These are phyloP conservation scores for Pyrenophora teres DNA, from an alignment of 2,329 filamentous ascomycete genomes.

Conservation along the genomic window DNA sequence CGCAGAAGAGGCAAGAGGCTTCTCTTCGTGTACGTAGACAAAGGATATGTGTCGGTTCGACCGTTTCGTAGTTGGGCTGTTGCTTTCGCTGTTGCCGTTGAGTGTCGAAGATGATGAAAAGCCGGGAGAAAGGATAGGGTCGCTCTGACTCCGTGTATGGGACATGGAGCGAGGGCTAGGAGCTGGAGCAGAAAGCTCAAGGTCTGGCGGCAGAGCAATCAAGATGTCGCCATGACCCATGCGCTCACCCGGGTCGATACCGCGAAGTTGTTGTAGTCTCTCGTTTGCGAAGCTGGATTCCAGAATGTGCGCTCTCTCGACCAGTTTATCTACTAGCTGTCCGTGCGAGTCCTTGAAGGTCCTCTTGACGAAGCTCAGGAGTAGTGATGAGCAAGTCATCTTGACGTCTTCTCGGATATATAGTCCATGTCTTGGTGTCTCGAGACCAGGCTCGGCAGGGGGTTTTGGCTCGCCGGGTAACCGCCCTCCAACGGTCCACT, in stretches of 20 bases:
- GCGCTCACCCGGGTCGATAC: conserved; percentile 37
- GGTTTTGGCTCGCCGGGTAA: conserved; percentile 71
- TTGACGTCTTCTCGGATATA: conserved; percentile 87
- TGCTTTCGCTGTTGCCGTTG: conserved; percentile 17
- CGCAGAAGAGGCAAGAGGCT: conserved; percentile 15
- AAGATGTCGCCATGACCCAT: conserved; percentile 42
- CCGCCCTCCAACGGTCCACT: conserved; percentile 76
- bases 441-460: conserved; percentile 68
- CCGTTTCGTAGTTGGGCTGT: conserved; percentile 8
- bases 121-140: conserved; percentile 27
- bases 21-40: conserved; percentile 17
- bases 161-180: conserved; percentile 18
- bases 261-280: conserved; percentile 36
- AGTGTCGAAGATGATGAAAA: conserved; percentile 25
- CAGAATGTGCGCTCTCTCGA: conserved; percentile 45
- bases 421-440: conserved; percentile 69
- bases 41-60: conserved; percentile 17
- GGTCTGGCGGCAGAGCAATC: conserved; percentile 44
- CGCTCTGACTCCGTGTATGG: conserved; percentile 29
- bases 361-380: conserved; percentile 78
- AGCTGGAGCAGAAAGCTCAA: conserved; percentile 16
- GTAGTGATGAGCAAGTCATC: conserved; percentile 77
- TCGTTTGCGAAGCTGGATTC: conserved; percentile 43
- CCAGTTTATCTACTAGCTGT: conserved; percentile 64
- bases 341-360: conserved; percentile 78